Percentiles rank a stretch among this genome's conserved stretches.
Conservation (phyloP, 2,329 filamentous ascomycete species). For the Trichoderma lentiforme region DNA sequence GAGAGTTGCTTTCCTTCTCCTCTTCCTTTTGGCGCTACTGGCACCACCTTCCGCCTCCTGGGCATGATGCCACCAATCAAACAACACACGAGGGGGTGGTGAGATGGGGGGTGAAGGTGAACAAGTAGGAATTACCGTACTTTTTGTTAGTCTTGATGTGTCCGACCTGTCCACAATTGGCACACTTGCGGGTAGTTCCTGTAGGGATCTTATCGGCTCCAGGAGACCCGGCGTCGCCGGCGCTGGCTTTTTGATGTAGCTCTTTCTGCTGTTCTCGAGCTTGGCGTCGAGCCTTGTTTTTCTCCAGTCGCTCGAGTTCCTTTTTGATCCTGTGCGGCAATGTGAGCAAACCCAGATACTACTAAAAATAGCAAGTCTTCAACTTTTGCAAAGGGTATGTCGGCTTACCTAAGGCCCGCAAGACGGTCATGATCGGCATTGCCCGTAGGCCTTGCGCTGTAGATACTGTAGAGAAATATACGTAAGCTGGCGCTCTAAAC, state of each 20-base stretch:
- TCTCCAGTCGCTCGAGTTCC: slow-evolving; percentile 79
- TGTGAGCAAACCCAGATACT: neutral
- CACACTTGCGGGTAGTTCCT: slow-evolving; percentile 85
- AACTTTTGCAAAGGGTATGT: neutral
- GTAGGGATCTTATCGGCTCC: slow-evolving; percentile 51
- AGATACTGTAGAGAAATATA: slow-evolving; percentile 44
- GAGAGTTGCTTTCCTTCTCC: slow-evolving; percentile 21
- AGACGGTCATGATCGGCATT: slow-evolving; percentile 52
- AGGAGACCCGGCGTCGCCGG: slow-evolving; percentile 49
- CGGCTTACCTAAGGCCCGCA: slow-evolving; percentile 39
- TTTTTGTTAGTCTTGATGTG: slow-evolving; percentile 99
- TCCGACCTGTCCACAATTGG: slow-evolving; percentile 92
- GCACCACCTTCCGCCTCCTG: slow-evolving; percentile 16
- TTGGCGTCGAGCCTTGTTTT: slow-evolving; percentile 86
- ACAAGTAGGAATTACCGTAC: slow-evolving; percentile 49
- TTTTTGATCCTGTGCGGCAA: slow-evolving; percentile 38
- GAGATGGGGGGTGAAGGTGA: slow-evolving; percentile 21
- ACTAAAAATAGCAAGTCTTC: neutral
- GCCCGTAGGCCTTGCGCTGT: slow-evolving; percentile 47
- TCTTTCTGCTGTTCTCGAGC: slow-evolving; percentile 89
- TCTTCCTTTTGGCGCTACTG: slow-evolving; percentile 16
- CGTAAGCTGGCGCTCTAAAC: slow-evolving; percentile 38
- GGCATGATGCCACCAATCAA: slow-evolving; percentile 34
- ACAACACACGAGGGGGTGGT: slow-evolving; percentile 29
- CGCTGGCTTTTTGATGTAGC: slow-evolving; percentile 46